phyloP scores from a whole-genome alignment of 306 rosid genomes.

The Acmispon strigosus region DNA sequence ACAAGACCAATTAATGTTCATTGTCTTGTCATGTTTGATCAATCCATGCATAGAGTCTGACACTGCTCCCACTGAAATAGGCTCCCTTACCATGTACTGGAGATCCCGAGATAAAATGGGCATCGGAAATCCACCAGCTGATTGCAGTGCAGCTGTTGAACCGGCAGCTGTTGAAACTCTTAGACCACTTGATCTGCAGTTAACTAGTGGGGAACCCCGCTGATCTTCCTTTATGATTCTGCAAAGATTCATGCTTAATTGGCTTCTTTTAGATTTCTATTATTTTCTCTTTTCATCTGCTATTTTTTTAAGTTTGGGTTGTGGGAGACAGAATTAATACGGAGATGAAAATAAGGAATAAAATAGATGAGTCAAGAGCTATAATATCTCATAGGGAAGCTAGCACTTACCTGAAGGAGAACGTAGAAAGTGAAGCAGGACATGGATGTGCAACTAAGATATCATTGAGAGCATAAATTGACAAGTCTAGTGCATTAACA shows the following conservation, averaged over 20 bases:
- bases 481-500: conserved; percentile 41
- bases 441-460: conserved; percentile 74
- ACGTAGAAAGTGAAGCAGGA: conserved; percentile 76
- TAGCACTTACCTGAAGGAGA: conserved; percentile 65
- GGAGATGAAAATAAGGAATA: neutral
- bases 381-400: neutral
- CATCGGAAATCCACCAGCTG: conserved; percentile 83
- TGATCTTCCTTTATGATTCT: conserved; percentile 53
- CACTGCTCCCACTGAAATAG: conserved; percentile 40
- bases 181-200: conserved; percentile 84
- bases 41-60: conserved; percentile 55
- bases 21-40: conserved; percentile 37
- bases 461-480: conserved; percentile 81
- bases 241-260: conserved; percentile 24
- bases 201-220: conserved; percentile 38
- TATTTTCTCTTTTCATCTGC: neutral
- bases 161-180: conserved; percentile 89
- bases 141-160: conserved; percentile 92
- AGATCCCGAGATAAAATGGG: conserved; percentile 63
- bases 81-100: conserved; percentile 94
- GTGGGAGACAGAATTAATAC: neutral
- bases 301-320: neutral
- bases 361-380: neutral
- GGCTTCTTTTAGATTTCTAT: neutral
- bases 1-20: conserved; percentile 53